Evolutionary conservation across 2,329 filamentous ascomycete genomes (phyloP).

Genomic region (Sporothrix pallida): DNA sequence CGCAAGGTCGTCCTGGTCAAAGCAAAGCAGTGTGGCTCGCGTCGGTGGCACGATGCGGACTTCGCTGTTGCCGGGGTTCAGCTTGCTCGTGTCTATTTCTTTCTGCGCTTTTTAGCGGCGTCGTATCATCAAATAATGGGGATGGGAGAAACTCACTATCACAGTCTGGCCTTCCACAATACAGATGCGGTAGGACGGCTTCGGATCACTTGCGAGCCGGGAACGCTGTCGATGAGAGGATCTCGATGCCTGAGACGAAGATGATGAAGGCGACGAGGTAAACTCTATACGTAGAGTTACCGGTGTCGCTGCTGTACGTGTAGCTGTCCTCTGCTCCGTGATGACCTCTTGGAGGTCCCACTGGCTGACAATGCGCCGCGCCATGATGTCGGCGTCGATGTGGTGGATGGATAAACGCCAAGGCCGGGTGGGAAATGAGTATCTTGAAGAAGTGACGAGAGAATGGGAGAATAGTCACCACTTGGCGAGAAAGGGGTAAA

Average conservation of each 20-base stretch:
- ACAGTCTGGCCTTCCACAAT: neutral
- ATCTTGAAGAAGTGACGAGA: neutral
- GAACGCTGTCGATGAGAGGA: neutral
- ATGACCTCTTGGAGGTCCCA: constrained; percentile 38
- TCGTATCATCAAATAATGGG: neutral
- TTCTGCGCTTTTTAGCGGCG: constrained; percentile 8
- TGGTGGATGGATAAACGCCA: neutral
- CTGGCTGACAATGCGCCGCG: neutral
- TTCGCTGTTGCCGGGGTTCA: constrained; percentile 33
- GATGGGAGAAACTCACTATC: constrained; percentile 20
- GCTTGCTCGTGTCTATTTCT: constrained; percentile 21
- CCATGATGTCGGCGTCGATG: neutral
- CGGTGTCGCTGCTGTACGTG: neutral
- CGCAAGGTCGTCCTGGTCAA: neutral
- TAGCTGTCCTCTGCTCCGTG: constrained; percentile 32
- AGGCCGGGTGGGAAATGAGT: neutral
- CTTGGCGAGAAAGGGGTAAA: neutral
- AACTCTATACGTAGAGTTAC: constrained; percentile 29
- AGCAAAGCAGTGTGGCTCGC: constrained; percentile 33
- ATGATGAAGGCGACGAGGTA: neutral
- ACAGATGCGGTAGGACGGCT: constrained; percentile 4
- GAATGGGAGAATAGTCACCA: neutral
- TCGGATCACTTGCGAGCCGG: neutral
- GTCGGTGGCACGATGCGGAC: constrained; percentile 37
- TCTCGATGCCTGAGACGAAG: neutral